Conservation (phyloP, 768 basidiomycete species). For the Termitomyces sp. region DNA sequence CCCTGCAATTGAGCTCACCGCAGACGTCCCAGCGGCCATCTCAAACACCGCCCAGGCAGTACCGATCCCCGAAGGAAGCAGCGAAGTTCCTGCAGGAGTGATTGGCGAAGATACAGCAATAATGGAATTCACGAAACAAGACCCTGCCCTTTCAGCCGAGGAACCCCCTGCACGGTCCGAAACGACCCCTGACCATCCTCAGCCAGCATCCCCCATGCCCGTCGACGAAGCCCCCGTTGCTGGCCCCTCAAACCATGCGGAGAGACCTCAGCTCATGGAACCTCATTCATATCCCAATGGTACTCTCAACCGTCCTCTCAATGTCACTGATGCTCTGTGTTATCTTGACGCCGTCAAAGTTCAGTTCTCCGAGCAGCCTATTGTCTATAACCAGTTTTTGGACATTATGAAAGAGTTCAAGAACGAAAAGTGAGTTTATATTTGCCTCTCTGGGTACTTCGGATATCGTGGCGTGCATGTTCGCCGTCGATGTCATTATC, state of each 20-base stretch:
- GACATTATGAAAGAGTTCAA: conserved; percentile 99
- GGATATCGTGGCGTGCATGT: not conserved
- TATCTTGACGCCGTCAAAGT: conserved; percentile 92
- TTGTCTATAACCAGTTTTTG: conserved; percentile 90
- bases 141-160: conserved; percentile 4
- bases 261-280: conserved; percentile 18
- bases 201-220: conserved; percentile 9
- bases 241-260: conserved; percentile 4
- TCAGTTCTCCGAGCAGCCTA: conserved; percentile 88
- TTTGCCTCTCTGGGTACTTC: not conserved
- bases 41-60: not conserved
- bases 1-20: not conserved
- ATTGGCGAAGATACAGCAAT: conserved; percentile 6
- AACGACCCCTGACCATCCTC: conserved; percentile 3
- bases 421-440: conserved; percentile 68
- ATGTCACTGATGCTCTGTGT: conserved; percentile 89
- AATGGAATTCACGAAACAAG: conserved; percentile 8
- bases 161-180: conserved; percentile 7
- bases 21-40: not conserved
- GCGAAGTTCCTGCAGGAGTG: conserved; percentile 6
- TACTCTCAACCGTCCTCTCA: conserved; percentile 59
- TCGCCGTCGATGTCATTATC: not conserved
- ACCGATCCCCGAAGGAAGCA: conserved; percentile 5
- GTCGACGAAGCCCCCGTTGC: conserved; percentile 10
- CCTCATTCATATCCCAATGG: conserved; percentile 23